Conservation (phyloP, 2,329 filamentous ascomycete species). For the Anthostomella pinea region DNA sequence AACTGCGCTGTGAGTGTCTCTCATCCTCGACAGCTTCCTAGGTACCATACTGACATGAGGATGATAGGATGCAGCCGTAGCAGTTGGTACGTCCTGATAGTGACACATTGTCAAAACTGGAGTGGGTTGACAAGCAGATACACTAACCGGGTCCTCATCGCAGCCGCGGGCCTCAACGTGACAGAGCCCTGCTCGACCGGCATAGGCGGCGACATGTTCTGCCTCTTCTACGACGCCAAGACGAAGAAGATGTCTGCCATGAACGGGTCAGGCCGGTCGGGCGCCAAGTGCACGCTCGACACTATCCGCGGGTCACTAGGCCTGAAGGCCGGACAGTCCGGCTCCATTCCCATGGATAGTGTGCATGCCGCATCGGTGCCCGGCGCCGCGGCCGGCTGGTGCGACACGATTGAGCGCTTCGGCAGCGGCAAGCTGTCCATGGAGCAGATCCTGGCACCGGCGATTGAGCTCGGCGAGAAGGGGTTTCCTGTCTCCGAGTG, state of each 20-base stretch:
- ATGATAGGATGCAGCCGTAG: slow-evolving; percentile 85
- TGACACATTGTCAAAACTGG: not conserved
- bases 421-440: slow-evolving; percentile 81
- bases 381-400: slow-evolving; percentile 90
- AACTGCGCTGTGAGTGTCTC: slow-evolving; percentile 76
- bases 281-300: slow-evolving; percentile 66
- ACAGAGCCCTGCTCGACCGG: slow-evolving; percentile 92
- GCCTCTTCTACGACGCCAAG: slow-evolving; percentile 83
- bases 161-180: slow-evolving; percentile 86
- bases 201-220: slow-evolving; percentile 97
- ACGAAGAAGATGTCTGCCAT: slow-evolving; percentile 79
- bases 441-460: slow-evolving; percentile 75
- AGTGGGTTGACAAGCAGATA: slow-evolving; percentile 3
- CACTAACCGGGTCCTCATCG: not conserved
- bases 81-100: slow-evolving; percentile 61
- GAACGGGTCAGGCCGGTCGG: slow-evolving; percentile 89
- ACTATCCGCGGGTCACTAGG: slow-evolving; percentile 67
- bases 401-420: slow-evolving; percentile 82
- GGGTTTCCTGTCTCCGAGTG: slow-evolving; percentile 89
- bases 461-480: slow-evolving; percentile 80
- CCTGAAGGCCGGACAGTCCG: slow-evolving; percentile 51
- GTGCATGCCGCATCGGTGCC: slow-evolving; percentile 84
- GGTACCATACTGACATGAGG: not conserved
- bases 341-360: slow-evolving; percentile 69
- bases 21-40: not conserved